Percentiles rank a stretch among this genome's conserved stretches.
Conservation (phyloP, 305 asterid genomes). For the Solanum hybrid region DNA sequence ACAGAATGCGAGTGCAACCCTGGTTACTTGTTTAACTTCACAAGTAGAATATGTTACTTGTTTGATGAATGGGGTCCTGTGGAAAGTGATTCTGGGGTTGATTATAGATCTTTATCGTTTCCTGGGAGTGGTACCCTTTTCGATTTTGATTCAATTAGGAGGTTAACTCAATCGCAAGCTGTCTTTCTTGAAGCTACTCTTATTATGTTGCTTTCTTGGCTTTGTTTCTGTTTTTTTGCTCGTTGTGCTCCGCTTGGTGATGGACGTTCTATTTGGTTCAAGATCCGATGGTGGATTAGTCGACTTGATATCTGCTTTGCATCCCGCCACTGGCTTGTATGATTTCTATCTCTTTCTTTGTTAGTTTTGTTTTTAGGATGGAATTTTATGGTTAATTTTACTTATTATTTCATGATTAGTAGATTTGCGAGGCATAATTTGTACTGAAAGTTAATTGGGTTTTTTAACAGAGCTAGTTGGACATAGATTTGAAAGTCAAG, state of each 20-base stretch:
- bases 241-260: constrained; percentile 54
- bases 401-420: not conserved
- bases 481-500: not conserved
- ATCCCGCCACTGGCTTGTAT: constrained; percentile 80
- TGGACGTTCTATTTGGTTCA: constrained; percentile 62
- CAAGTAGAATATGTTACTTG: constrained; percentile 34
- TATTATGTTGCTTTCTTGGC: constrained; percentile 55
- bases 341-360: not conserved
- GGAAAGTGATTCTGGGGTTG: constrained; percentile 57
- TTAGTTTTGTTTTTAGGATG: not conserved
- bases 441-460: not conserved
- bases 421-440: not conserved
- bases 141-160: constrained; percentile 64
- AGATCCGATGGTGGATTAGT: constrained; percentile 90
- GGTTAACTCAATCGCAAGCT: constrained; percentile 86
- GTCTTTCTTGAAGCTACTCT: constrained; percentile 87
- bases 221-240: constrained; percentile 55
- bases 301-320: constrained; percentile 79
- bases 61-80: constrained; percentile 31
- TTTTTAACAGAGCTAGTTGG: not conserved
- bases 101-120: constrained; percentile 41
- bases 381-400: not conserved
- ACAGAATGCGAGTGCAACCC: constrained; percentile 71
- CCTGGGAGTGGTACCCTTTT: constrained; percentile 59
- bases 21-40: constrained; percentile 40